Conservation (phyloP, 2,329 filamentous ascomycete species). For the Phialemonium atrogriseum region DNA sequence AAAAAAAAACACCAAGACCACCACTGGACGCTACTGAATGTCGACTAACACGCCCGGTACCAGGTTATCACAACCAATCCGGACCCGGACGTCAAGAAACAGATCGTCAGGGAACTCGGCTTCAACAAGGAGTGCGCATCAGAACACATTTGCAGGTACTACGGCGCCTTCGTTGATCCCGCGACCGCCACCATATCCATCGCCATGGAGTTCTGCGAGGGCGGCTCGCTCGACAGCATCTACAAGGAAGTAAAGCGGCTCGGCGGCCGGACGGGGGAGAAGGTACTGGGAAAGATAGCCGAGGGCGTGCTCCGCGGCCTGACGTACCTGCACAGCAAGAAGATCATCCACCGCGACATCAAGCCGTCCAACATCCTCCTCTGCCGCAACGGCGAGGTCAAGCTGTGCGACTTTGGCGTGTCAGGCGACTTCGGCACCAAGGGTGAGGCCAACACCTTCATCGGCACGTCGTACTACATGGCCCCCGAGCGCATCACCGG, state of each 20-base stretch:
- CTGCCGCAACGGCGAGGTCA: constrained; percentile 86
- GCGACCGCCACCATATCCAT: constrained; percentile 97
- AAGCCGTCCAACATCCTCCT: constrained; percentile 96
- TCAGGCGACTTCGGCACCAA: constrained; percentile 98
- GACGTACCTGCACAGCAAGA: constrained; percentile 89
- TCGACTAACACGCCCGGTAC: constrained; percentile 5
- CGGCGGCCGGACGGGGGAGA: constrained; percentile 90
- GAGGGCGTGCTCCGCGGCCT: constrained; percentile 90
- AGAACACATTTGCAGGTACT: constrained; percentile 94
- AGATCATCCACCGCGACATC: constrained; percentile 98
- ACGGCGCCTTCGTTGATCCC: constrained; percentile 92
- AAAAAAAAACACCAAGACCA: no score
- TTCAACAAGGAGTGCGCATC: constrained; percentile 98
- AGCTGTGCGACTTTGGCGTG: constrained; percentile 97
- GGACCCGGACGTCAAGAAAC: constrained; percentile 95
- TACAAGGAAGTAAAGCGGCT: constrained; percentile 96
- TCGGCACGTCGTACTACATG: constrained; percentile 99
- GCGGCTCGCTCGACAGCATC: constrained; percentile 89
- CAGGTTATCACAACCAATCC: constrained; percentile 98
- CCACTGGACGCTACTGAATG: not conserved
- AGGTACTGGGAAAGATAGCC: constrained; percentile 92
- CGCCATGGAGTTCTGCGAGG: constrained; percentile 98
- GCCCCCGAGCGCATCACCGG: constrained; percentile 96
- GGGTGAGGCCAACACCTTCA: constrained; percentile 97
- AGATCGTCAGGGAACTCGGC: constrained; percentile 89